Percentiles rank a stretch among this genome's conserved stretches.
Conservation (phyloP, 148 eudicot species). For the Arctostaphylos glauca region DNA sequence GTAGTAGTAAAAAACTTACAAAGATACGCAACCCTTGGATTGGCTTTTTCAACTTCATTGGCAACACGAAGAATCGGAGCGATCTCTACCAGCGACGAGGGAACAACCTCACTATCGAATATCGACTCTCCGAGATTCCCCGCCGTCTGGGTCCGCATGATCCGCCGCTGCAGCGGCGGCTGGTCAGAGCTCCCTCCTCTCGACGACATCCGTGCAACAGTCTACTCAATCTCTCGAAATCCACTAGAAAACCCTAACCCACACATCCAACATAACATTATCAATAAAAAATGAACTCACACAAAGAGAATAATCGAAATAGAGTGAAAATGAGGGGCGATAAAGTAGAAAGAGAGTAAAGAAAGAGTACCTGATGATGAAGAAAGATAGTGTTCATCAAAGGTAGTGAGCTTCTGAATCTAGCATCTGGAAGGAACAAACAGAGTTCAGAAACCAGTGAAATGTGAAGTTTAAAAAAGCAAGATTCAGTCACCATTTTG, state of each 20-base stretch:
- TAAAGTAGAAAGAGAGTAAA: neutral
- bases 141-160: conserved; percentile 79
- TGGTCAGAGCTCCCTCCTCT: conserved; percentile 57
- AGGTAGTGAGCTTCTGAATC: neutral
- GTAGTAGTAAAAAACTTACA: conserved; percentile 46
- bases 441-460: neutral
- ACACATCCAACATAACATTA: neutral
- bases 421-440: neutral
- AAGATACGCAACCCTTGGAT: conserved; percentile 90
- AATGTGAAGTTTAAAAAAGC: neutral
- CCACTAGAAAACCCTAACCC: neutral
- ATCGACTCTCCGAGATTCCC: conserved; percentile 81
- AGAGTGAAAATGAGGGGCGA: neutral
- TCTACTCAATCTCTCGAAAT: conserved; percentile 4
- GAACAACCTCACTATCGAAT: conserved; percentile 96
- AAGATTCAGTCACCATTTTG: neutral
- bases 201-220: conserved; percentile 28
- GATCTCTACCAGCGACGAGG: conserved; percentile 85
- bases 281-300: neutral
- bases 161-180: conserved; percentile 73
- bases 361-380: neutral
- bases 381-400: neutral
- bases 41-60: conserved; percentile 91
- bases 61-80: conserved; percentile 99
- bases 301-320: neutral